Evolutionary conservation across 305 asterid genomes (phyloP), one percentile per base, ranked within the genome.

Genomic region (Stenogyne calaminthoides): DNA sequence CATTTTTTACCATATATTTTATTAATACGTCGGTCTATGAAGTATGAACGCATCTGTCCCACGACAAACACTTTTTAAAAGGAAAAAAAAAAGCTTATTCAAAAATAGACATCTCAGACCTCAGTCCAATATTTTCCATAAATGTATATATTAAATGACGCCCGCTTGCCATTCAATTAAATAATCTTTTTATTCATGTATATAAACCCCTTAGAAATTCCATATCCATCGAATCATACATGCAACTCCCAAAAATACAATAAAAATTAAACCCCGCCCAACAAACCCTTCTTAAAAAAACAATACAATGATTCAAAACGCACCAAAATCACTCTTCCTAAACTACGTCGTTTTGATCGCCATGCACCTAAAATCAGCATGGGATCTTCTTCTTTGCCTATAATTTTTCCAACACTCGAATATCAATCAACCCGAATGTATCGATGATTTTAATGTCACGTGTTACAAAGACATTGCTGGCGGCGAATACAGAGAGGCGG

Each of bases 281-380:
- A 6, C 7, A 12, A 12, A 44, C 3, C 5, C 15, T 11, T 10
- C 15, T 2, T 10, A 32, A 22, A 22, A 25, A 25, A 25, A 2
- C 1, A 14, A 10, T 6, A 15, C 36, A 7, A 49, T 49, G 56
- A 49, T 6, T 15, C 22, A 49, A 15, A 49, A 49, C 22, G 56
- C 18, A 49, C 15, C 56, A 49, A 15, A 49, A 49, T 15, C 56
- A 49, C 22, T 9, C 10, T 49, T 49, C 22, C 56, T 49, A n/a
- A 15, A 49, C 56, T 7, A 15, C 22, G 0, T 49, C 22, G 56
- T 16, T 49, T 49, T 15, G 56, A 49, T 49, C 22, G 3, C 10
- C 56, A 37, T 67, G 27, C 70, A 77, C 9, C 16, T 81, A 9
- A 69, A 69, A 18, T 76, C 81, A 79, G 77, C 71, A 14, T 80